These are phyloP conservation scores for Cladosporium sphaerospermum DNA, from an alignment of 2,329 filamentous ascomycete species.

Conservation along the genomic window DNA sequence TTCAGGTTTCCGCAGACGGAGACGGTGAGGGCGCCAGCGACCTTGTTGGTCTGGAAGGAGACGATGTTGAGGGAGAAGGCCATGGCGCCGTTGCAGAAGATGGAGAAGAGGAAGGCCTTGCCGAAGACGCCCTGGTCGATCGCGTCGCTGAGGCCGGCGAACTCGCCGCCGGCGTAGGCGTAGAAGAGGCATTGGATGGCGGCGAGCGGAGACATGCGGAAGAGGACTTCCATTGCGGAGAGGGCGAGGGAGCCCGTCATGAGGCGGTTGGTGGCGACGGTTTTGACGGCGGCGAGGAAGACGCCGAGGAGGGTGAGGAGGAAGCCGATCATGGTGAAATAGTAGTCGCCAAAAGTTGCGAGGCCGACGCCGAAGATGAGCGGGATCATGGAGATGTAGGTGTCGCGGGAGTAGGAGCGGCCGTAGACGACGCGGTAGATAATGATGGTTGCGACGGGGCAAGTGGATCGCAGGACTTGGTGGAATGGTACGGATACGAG, in stretches of 20 bases:
- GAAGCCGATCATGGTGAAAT: constrained; percentile 51
- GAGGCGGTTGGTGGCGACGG: constrained; percentile 57
- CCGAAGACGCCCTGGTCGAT: constrained; percentile 22
- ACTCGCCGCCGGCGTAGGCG: constrained; percentile 49
- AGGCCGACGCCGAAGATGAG: constrained; percentile 54
- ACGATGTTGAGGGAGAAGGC: constrained; percentile 33
- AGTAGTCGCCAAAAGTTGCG: constrained; percentile 57
- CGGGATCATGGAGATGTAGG: constrained; percentile 54
- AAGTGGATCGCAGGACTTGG: constrained; percentile 57
- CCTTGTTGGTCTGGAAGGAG: constrained; percentile 35
- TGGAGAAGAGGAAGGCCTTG: constrained; percentile 17
- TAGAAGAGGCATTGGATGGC: constrained; percentile 50
- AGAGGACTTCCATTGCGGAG: constrained; percentile 53
- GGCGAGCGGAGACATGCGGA: constrained; percentile 58
- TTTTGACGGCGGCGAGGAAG: constrained; percentile 43
- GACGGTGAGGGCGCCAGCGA: constrained; percentile 33
- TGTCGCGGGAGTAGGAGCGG: constrained; percentile 49
- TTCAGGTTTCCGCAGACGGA: constrained; percentile 34
- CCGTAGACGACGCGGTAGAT: constrained; percentile 53
- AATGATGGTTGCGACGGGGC: constrained; percentile 55
- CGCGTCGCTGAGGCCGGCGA: constrained; percentile 18
- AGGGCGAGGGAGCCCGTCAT: constrained; percentile 57
- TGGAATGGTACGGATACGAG: constrained; percentile 59
- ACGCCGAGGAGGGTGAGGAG: constrained; percentile 32
- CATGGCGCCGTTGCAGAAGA: constrained; percentile 29